A percentile compares a stretch with the other conserved stretches of the same genome.
phyloP scores from a whole-genome alignment of 441 rosid species.

The Pelargonium citronellum region DNA sequence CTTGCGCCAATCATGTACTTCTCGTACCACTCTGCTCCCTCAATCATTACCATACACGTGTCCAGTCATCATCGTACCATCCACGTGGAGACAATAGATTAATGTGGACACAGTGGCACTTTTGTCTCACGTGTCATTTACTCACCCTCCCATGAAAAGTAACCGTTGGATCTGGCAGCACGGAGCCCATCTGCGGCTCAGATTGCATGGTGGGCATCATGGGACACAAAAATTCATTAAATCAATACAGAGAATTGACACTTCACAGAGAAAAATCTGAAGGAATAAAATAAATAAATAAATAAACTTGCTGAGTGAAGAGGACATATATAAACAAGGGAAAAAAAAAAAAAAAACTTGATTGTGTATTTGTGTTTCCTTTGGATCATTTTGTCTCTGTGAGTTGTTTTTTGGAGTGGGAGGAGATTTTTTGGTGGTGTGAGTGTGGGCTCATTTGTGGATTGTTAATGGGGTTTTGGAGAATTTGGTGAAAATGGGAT shows the following conservation, averaged over 20 bases:
- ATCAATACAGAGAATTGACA: slow-evolving; percentile 1
- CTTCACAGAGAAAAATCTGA: not conserved
- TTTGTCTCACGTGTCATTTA: slow-evolving; percentile 3
- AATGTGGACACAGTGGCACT: not conserved
- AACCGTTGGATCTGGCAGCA: slow-evolving; percentile 1
- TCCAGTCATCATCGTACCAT: not conserved
- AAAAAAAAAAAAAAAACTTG: too few species aligned
- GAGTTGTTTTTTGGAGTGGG: not conserved
- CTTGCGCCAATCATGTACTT: slow-evolving; percentile 2
- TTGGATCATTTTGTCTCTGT: not conserved
- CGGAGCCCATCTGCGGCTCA: not conserved
- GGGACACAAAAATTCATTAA: not conserved
- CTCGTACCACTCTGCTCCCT: not conserved
- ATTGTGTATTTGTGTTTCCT: not conserved
- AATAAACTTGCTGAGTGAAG: not conserved
- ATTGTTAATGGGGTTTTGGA: slow-evolving; percentile 1
- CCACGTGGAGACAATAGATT: slow-evolving; percentile 4
- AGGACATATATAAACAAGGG: slow-evolving; percentile 7
- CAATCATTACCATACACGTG: not conserved
- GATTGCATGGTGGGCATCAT: not conserved
- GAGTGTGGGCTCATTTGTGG: not conserved
- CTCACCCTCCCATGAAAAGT: slow-evolving; percentile 1
- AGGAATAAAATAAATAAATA: not conserved
- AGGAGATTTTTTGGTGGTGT: not conserved
- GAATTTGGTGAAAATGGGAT: slow-evolving; percentile 8